A percentile compares a stretch with the other conserved stretches of the same genome.
Evolutionary conservation across 2,329 filamentous ascomycete genomes (phyloP).

Genomic region (Alternaria sp.): DNA sequence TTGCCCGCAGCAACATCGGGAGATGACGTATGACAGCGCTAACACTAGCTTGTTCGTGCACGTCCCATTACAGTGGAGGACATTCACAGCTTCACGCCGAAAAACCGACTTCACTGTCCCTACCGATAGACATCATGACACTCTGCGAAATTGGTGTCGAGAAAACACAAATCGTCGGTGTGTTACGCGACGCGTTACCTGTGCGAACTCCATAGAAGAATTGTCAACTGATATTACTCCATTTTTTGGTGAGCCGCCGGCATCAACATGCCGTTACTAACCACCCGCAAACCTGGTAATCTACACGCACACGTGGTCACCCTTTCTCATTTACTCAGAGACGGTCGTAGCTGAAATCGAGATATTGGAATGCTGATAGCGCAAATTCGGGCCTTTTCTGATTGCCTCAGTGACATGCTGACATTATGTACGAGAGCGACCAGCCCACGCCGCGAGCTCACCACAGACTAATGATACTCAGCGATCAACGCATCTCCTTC

Average conservation of each 20-base stretch:
- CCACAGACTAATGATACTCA: background rate
- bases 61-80: slow-evolving; percentile 15
- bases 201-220: background rate
- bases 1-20: slow-evolving; percentile 20
- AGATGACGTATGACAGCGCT: slow-evolving; percentile 26
- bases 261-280: slow-evolving; percentile 5
- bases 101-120: slow-evolving; percentile 15
- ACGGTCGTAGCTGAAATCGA: slow-evolving; percentile 2
- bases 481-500: background rate
- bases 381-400: slow-evolving; percentile 12
- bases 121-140: slow-evolving; percentile 10
- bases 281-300: slow-evolving; percentile 17
- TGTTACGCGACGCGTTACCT: background rate
- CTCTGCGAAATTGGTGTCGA: background rate
- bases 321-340: background rate
- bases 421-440: slow-evolving; percentile 1
- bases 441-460: background rate
- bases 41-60: slow-evolving; percentile 16
- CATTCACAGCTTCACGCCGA: slow-evolving; percentile 21
- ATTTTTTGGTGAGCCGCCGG: slow-evolving; percentile 4
- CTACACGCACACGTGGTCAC: slow-evolving; percentile 5
- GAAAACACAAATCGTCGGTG: background rate
- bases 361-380: background rate
- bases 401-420: slow-evolving; percentile 4
- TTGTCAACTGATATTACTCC: background rate